A percentile compares a stretch with the other conserved stretches of the same genome.
These are phyloP conservation scores for Hygrophorus pudorinus DNA, from an alignment of 768 basidiomycete species.

Conservation along the genomic window DNA sequence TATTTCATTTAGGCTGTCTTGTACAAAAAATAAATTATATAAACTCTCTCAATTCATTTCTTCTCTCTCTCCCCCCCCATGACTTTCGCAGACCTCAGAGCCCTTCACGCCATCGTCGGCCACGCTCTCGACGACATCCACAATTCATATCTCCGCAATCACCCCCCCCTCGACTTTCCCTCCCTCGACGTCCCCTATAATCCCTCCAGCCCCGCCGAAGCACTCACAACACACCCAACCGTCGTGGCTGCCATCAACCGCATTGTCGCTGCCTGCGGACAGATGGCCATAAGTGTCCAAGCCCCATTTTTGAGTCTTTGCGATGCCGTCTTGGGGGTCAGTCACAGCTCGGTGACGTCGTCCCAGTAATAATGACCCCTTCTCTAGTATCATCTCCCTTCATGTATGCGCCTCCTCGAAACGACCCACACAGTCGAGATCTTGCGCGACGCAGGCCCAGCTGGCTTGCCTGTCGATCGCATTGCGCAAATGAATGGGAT, in stretches of 20 bases:
- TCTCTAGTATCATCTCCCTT: slow-evolving; percentile 64
- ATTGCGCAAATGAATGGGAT: slow-evolving; percentile 37
- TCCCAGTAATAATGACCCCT: slow-evolving; percentile 1
- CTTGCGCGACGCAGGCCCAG: slow-evolving; percentile 50
- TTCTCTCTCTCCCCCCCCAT: slow-evolving; percentile 15
- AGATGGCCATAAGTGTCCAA: slow-evolving; percentile 56
- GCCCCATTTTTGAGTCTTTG: slow-evolving; percentile 62
- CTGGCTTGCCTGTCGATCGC: slow-evolving; percentile 37
- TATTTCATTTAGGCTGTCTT: too few species aligned
- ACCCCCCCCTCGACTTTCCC: slow-evolving; percentile 42
- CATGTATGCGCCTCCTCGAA: slow-evolving; percentile 65
- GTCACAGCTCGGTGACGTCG: slow-evolving; percentile 15
- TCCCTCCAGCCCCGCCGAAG: slow-evolving; percentile 37
- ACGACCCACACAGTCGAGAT: slow-evolving; percentile 64
- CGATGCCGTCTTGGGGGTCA: slow-evolving; percentile 61
- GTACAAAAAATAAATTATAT: background rate
- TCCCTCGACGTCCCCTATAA: slow-evolving; percentile 41
- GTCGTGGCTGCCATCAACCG: slow-evolving; percentile 50
- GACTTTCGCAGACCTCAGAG: slow-evolving; percentile 56
- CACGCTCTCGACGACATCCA: slow-evolving; percentile 64
- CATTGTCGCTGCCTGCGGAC: slow-evolving; percentile 62
- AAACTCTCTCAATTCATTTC: background rate
- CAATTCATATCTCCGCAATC: slow-evolving; percentile 20
- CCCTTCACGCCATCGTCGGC: slow-evolving; percentile 56
- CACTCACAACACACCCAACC: slow-evolving; percentile 47